Evolutionary conservation across 2,329 filamentous ascomycete genomes (phyloP).

Genomic region (Neonectria sp.): DNA sequence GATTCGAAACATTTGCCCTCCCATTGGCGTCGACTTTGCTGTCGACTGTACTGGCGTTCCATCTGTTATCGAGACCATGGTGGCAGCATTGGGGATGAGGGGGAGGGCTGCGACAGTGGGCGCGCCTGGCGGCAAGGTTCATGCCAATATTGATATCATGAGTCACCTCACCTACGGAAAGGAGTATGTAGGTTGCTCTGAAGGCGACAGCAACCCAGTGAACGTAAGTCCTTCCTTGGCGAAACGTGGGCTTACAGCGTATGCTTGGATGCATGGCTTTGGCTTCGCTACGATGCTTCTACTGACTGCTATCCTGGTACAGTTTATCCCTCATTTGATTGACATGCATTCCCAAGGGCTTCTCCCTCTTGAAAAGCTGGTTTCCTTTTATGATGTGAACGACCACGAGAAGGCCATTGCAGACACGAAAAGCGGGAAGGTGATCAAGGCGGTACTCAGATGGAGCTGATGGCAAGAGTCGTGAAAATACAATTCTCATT

Average conservation of each 20-base stretch:
- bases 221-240: constrained; percentile 5
- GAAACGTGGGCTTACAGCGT: background rate
- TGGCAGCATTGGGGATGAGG: constrained; percentile 20
- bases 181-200: constrained; percentile 33
- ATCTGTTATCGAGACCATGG: constrained; percentile 29
- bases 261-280: background rate
- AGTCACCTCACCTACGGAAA: constrained; percentile 25
- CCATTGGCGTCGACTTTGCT: constrained; percentile 31
- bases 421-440: background rate
- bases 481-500: too few species aligned
- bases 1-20: constrained; percentile 3
- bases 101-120: constrained; percentile 31
- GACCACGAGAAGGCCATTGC: constrained; percentile 3
- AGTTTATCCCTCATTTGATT: constrained; percentile 7
- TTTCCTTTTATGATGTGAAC: background rate
- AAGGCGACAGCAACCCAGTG: constrained; percentile 28
- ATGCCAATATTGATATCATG: constrained; percentile 31
- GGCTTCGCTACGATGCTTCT: too few species aligned
- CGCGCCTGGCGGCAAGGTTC: constrained; percentile 10
- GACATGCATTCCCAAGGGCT: constrained; percentile 1
- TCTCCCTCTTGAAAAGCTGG: constrained; percentile 7
- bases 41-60: constrained; percentile 38
- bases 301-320: background rate
- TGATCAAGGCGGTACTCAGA: constrained; percentile 2
- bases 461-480: background rate